These are phyloP conservation scores for Alternaria rosae DNA, from an alignment of 2,329 filamentous ascomycete species.

Conservation along the genomic window DNA sequence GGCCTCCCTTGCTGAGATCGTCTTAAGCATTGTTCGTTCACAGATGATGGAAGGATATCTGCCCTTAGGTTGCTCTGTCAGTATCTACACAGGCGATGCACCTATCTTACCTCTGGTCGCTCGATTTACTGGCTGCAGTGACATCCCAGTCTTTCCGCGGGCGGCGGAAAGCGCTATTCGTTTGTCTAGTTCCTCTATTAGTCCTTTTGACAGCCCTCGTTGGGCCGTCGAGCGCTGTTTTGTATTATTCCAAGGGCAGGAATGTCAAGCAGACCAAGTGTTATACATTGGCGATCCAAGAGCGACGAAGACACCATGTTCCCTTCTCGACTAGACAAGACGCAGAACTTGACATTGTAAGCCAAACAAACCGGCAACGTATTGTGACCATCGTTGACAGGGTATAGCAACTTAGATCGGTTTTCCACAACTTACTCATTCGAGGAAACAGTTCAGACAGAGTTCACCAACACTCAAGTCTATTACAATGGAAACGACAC, in stretches of 20 bases:
- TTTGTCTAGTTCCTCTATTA: background rate
- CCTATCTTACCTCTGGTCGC: slow-evolving; percentile 27
- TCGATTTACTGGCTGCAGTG: slow-evolving; percentile 13
- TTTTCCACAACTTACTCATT: background rate
- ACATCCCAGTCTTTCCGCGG: background rate
- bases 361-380: background rate
- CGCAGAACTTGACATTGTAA: background rate
- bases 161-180: background rate
- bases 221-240: slow-evolving; percentile 15
- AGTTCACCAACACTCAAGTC: background rate
- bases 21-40: slow-evolving; percentile 13
- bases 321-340: background rate
- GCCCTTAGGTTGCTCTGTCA: slow-evolving; percentile 18
- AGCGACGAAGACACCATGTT: background rate
- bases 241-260: slow-evolving; percentile 14
- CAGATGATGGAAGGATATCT: slow-evolving; percentile 3
- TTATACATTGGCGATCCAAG: background rate
- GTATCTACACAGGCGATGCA: slow-evolving; percentile 11
- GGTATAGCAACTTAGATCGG: background rate
- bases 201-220: slow-evolving; percentile 8
- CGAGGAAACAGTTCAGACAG: background rate
- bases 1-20: slow-evolving; percentile 13
- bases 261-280: background rate
- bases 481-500: background rate
- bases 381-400: background rate